These are phyloP conservation scores for Annulohypoxylon stygium DNA, from an alignment of 495 filamentous ascomycete species.

Conservation along the genomic window DNA sequence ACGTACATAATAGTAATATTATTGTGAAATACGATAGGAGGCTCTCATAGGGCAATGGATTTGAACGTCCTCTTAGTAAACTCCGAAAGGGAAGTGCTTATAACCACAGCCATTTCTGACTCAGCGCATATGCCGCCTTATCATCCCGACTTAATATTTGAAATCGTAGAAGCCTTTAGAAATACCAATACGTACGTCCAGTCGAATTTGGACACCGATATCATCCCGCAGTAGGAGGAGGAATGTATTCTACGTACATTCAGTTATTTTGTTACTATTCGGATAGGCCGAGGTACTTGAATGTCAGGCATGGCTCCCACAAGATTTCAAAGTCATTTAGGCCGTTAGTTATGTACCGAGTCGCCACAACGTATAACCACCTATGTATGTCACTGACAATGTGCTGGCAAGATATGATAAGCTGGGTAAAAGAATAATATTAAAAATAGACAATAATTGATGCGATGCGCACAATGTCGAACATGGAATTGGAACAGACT, in stretches of 20 bases:
- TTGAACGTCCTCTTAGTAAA: background rate
- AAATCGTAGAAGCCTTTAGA: background rate
- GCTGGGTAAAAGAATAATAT: slow-evolving; percentile 11
- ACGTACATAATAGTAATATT: background rate
- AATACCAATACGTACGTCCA: slow-evolving; percentile 9
- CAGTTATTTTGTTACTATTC: background rate
- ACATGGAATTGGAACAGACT: slow-evolving; percentile 31
- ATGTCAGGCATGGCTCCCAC: slow-evolving; percentile 6
- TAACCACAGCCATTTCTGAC: slow-evolving; percentile 23
- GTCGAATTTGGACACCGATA: slow-evolving; percentile 34
- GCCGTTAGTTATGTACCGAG: slow-evolving; percentile 8
- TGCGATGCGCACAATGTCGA: slow-evolving; percentile 40
- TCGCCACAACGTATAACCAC: slow-evolving; percentile 32
- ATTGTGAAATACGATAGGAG: background rate
- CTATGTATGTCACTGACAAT: slow-evolving; percentile 8
- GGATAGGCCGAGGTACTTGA: slow-evolving; percentile 14
- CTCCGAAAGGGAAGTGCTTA: background rate
- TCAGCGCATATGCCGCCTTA: slow-evolving; percentile 30
- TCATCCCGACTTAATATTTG: slow-evolving; percentile 9
- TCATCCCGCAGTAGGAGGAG: slow-evolving; percentile 19
- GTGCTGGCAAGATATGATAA: slow-evolving; percentile 45
- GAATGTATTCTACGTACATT: background rate
- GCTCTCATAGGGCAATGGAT: background rate
- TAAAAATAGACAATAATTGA: slow-evolving; percentile 23
- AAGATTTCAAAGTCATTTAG: background rate